A percentile compares a stretch with the other conserved stretches of the same genome.
phyloP scores from a whole-genome alignment of 2,329 filamentous ascomycete genomes.

The Epichloe sibirici region DNA sequence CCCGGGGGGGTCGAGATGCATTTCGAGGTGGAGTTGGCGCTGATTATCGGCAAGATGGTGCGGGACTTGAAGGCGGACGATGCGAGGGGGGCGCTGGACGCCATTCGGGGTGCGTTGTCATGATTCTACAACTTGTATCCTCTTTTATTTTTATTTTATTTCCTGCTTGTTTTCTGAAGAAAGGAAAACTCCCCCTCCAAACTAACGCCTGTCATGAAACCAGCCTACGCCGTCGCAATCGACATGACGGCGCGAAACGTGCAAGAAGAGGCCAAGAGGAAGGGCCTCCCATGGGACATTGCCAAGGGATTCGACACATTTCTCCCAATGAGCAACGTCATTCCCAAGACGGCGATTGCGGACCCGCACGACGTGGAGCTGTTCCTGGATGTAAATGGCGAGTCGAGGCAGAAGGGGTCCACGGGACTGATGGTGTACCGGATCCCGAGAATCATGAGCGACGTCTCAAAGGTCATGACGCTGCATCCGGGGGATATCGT shows the following conservation, averaged over 20 bases:
- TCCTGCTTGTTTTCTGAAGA: neutral
- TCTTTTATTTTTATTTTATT: neutral
- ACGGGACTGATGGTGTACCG: slow-evolving; percentile 92
- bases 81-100: slow-evolving; percentile 61
- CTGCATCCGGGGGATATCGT: slow-evolving; percentile 86
- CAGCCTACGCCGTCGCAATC: slow-evolving; percentile 80
- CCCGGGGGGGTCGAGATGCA: slow-evolving; percentile 78
- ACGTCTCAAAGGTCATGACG: slow-evolving; percentile 92
- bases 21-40: slow-evolving; percentile 87
- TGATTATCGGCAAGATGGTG: slow-evolving; percentile 74
- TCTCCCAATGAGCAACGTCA: slow-evolving; percentile 71
- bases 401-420: slow-evolving; percentile 69
- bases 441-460: slow-evolving; percentile 75
- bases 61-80: slow-evolving; percentile 66
- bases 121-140: neutral
- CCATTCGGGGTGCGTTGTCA: slow-evolving; percentile 56
- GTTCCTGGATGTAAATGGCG: slow-evolving; percentile 71
- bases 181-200: too few species aligned
- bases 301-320: slow-evolving; percentile 98
- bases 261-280: slow-evolving; percentile 94
- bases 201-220: too few species aligned
- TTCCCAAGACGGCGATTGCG: slow-evolving; percentile 66
- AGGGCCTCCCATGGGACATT: slow-evolving; percentile 86
- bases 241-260: slow-evolving; percentile 96
- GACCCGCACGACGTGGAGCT: slow-evolving; percentile 84